Conservation (phyloP, 345 rosid species). For the Boechera retrofracta region DNA sequence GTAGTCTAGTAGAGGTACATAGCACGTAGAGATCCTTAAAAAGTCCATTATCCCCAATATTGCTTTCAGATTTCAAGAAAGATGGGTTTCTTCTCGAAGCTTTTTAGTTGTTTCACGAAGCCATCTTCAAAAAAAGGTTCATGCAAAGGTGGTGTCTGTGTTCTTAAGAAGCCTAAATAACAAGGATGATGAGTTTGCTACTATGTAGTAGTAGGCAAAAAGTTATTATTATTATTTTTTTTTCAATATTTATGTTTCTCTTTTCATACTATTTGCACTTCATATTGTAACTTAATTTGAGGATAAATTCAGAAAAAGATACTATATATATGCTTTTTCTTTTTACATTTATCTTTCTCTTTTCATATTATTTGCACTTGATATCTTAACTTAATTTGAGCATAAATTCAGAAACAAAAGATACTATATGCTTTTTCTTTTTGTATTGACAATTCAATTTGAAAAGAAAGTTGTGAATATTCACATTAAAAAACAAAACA, state of each 20-base stretch:
- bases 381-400: neutral
- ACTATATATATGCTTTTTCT: neutral
- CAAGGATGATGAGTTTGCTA: neutral
- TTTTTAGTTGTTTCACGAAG: conserved; percentile 8
- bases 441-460: neutral
- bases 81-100: conserved; percentile 1
- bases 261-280: neutral
- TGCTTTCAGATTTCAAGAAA: neutral
- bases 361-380: neutral
- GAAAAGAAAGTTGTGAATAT: neutral
- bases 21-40: neutral
- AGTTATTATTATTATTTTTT: neutral
- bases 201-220: conserved; percentile 3
- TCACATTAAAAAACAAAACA: neutral
- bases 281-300: neutral
- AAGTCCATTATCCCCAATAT: neutral
- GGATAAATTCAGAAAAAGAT: neutral
- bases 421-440: neutral
- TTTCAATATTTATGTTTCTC: neutral
- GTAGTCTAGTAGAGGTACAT: neutral
- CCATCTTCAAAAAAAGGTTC: conserved; percentile 7
- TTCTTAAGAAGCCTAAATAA: neutral
- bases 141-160: neutral
- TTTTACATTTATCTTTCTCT: neutral
- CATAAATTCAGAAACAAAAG: neutral